Conservation (phyloP, 2,329 filamentous ascomycete genomes). For the Ceratocystiopsis minuta region DNA sequence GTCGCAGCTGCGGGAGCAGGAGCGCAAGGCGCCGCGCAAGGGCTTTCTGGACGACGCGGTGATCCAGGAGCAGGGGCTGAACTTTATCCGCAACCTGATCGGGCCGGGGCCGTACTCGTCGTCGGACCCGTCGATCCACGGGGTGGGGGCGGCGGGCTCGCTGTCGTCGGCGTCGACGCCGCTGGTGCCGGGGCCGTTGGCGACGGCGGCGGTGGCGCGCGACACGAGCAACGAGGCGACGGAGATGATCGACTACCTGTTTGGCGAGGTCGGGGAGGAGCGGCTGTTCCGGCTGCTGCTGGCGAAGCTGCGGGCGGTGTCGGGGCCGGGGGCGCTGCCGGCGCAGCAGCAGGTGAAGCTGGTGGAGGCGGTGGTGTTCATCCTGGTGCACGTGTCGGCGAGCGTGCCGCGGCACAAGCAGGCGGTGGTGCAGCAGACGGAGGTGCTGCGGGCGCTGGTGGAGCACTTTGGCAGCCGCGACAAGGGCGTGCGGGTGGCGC, state of each 20-base stretch:
- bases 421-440: conserved; percentile 56
- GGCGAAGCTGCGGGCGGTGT: conserved; percentile 42
- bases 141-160: too few species aligned
- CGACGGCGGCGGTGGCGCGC: conserved; percentile 23
- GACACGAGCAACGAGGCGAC: conserved; percentile 31
- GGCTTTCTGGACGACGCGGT: conserved; percentile 61
- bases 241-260: conserved; percentile 71
- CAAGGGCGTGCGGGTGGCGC: conserved; percentile 54
- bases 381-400: conserved; percentile 78
- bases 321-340: conserved; percentile 9
- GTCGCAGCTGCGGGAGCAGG: conserved; percentile 39
- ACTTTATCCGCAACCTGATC: conserved; percentile 80
- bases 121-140: neutral
- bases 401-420: conserved; percentile 63
- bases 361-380: conserved; percentile 58
- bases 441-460: conserved; percentile 54
- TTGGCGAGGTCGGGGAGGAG: conserved; percentile 57
- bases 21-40: conserved; percentile 48
- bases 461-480: conserved; percentile 57
- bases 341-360: conserved; percentile 48
- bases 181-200: too few species aligned
- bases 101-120: conserved; percentile 21
- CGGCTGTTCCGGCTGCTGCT: conserved; percentile 66
- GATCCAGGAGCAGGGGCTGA: conserved; percentile 79
- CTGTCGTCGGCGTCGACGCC: conserved; percentile 13